phyloP scores from a whole-genome alignment of 345 rosid genomes.

The Hibiscus tridactylites region DNA sequence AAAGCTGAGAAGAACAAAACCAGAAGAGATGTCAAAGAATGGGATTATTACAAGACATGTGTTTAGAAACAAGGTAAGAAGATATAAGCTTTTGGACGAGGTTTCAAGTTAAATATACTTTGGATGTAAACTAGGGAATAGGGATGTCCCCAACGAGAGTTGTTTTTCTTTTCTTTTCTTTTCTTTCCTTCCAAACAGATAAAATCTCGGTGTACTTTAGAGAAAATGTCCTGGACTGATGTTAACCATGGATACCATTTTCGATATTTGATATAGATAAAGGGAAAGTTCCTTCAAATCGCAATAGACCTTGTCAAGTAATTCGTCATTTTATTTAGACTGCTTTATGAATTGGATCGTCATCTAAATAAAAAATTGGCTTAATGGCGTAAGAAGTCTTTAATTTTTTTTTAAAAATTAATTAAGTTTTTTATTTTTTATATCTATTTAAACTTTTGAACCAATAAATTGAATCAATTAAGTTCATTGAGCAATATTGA shows the following conservation, averaged over 20 bases:
- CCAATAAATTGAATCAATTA: no score
- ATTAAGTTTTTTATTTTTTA: no score
- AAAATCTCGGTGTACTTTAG: background rate
- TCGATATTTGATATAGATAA: background rate
- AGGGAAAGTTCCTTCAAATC: background rate
- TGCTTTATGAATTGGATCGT: no score
- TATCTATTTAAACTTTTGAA: no score
- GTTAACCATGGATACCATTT: background rate
- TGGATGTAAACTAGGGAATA: background rate
- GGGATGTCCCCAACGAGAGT: background rate
- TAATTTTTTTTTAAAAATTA: no score
- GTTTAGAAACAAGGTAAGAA: constrained; percentile 44
- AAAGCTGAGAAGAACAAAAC: constrained; percentile 37
- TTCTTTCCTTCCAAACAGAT: background rate
- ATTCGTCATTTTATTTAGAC: background rate
- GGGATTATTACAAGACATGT: constrained; percentile 20
- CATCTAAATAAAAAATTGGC: no score
- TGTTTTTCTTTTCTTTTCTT: background rate
- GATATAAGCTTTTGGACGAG: constrained; percentile 59
- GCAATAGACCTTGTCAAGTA: background rate
- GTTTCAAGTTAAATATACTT: constrained; percentile 32
- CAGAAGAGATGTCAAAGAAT: constrained; percentile 30
- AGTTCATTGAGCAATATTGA: no score
- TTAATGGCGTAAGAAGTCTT: no score
- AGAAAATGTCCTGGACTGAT: background rate